These are phyloP conservation scores for Diaporthe citrichinensis DNA, from an alignment of 2,329 filamentous ascomycete species.

Conservation along the genomic window DNA sequence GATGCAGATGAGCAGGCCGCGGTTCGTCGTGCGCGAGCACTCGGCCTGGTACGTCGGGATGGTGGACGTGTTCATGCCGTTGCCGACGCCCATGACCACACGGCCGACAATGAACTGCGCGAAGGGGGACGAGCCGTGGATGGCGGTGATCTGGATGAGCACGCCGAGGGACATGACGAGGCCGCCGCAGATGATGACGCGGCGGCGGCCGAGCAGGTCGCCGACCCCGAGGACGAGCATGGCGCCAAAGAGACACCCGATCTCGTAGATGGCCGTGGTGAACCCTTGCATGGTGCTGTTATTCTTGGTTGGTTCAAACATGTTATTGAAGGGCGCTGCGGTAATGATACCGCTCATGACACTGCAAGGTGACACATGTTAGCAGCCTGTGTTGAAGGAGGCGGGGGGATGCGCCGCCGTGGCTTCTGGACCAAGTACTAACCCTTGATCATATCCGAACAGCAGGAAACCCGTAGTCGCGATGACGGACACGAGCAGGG, in stretches of 20 bases:
- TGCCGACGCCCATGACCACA: conserved; percentile 66
- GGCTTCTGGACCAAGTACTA: conserved; percentile 41
- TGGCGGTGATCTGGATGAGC: conserved; percentile 66
- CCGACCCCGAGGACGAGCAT: conserved; percentile 66
- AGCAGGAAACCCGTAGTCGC: conserved; percentile 75
- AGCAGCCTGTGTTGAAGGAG: conserved; percentile 26
- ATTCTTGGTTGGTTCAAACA: conserved; percentile 59
- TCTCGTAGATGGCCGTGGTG: conserved; percentile 64
- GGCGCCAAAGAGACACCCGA: conserved; percentile 61
- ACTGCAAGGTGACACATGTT: conserved; percentile 44
- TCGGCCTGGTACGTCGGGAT: conserved; percentile 65
- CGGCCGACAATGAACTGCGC: conserved; percentile 64
- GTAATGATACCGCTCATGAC: conserved; percentile 69
- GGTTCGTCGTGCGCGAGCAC: conserved; percentile 59
- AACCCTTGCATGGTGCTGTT: conserved; percentile 63
- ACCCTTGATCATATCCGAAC: conserved; percentile 71
- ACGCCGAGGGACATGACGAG: conserved; percentile 73
- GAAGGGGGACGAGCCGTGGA: conserved; percentile 48
- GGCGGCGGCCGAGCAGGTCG: conserved; percentile 64
- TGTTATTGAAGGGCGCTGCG: conserved; percentile 62
- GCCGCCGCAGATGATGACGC: conserved; percentile 70
- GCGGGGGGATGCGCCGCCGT: conserved; percentile 3
- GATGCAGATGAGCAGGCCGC: conserved; percentile 60
- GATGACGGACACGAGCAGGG: conserved; percentile 71
- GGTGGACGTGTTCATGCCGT: conserved; percentile 64